Evolutionary conservation across 352 stramenopile genomes (phyloP).

Genomic region (Globisporangium radiosum): DNA sequence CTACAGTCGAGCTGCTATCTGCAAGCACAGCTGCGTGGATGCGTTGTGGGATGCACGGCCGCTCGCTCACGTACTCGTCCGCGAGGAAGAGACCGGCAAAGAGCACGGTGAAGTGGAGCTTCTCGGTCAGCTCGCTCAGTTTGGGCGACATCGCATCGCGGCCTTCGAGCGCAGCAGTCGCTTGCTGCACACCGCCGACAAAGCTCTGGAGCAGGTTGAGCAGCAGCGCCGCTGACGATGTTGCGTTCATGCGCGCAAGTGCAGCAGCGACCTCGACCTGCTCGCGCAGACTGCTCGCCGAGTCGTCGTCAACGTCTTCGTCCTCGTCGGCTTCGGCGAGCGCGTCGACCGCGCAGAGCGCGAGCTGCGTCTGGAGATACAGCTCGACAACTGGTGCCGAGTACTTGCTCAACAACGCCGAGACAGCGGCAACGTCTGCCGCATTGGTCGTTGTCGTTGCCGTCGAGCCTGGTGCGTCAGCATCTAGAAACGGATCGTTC

Average conservation of each 20-base stretch:
- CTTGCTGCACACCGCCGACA: slow-evolving; percentile 39
- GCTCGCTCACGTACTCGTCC: slow-evolving; percentile 74
- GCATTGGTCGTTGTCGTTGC: too few relatives aligned
- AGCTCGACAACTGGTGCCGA: slow-evolving; percentile 62
- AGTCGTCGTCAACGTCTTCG: slow-evolving; percentile 81
- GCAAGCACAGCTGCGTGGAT: slow-evolving; percentile 38
- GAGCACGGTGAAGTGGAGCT: slow-evolving; percentile 74
- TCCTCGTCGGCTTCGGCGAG: slow-evolving; percentile 71
- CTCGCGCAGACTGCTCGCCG: slow-evolving; percentile 45
- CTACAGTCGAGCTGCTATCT: too few relatives aligned
- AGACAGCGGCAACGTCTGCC: slow-evolving; percentile 26
- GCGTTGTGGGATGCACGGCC: slow-evolving; percentile 51
- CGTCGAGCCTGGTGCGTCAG: neutral
- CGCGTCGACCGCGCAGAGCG: slow-evolving; percentile 58
- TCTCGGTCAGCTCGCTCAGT: slow-evolving; percentile 68
- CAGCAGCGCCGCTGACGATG: slow-evolving; percentile 43
- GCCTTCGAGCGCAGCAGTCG: slow-evolving; percentile 32
- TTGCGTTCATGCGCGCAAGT: slow-evolving; percentile 57
- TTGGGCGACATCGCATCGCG: slow-evolving; percentile 42
- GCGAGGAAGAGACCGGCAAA: slow-evolving; percentile 72
- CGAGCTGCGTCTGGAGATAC: slow-evolving; percentile 71
- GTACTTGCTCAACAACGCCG: slow-evolving; percentile 41
- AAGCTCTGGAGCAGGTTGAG: slow-evolving; percentile 59
- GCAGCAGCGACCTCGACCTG: slow-evolving; percentile 69
- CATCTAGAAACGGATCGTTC: slow-evolving; percentile 48